Conservation (phyloP, 306 rosid species). For the Casuarina equisetifolia region DNA sequence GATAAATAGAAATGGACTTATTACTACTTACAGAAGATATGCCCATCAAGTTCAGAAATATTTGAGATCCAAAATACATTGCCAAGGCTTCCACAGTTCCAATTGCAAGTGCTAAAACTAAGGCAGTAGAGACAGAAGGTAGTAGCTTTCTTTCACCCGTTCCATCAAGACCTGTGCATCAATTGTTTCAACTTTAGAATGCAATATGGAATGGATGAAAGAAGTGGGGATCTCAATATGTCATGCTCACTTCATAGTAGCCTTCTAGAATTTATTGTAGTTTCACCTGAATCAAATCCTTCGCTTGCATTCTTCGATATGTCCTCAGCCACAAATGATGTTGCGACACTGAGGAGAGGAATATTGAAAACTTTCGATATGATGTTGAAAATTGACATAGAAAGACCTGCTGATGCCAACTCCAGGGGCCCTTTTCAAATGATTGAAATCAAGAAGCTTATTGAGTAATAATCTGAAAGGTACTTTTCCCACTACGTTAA, state of each 20-base stretch:
- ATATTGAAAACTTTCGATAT: slow-evolving; percentile 85
- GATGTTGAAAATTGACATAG: slow-evolving; percentile 83
- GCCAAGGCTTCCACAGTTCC: slow-evolving; percentile 87
- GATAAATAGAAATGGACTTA: neutral
- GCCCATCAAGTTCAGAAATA: slow-evolving; percentile 73
- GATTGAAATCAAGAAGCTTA: neutral
- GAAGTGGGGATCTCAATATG: neutral
- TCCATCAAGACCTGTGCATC: slow-evolving; percentile 36
- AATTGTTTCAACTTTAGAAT: slow-evolving; percentile 26
- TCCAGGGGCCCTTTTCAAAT: slow-evolving; percentile 63
- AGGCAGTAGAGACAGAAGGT: slow-evolving; percentile 91
- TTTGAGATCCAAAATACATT: slow-evolving; percentile 68
- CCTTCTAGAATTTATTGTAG: neutral
- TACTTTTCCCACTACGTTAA: neutral
- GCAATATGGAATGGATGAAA: neutral
- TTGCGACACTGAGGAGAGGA: slow-evolving; percentile 93
- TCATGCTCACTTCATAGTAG: neutral
- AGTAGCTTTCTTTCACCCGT: slow-evolving; percentile 56
- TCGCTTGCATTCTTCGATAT: slow-evolving; percentile 50
- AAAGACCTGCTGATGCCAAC: slow-evolving; percentile 94
- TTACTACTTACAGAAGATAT: slow-evolving; percentile 61
- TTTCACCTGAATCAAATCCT: slow-evolving; percentile 60
- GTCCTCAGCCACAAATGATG: slow-evolving; percentile 97
- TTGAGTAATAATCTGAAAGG: neutral
- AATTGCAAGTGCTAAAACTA: slow-evolving; percentile 68